Conservation (phyloP, 257 asterid species). For the Jacaranda copaia region DNA sequence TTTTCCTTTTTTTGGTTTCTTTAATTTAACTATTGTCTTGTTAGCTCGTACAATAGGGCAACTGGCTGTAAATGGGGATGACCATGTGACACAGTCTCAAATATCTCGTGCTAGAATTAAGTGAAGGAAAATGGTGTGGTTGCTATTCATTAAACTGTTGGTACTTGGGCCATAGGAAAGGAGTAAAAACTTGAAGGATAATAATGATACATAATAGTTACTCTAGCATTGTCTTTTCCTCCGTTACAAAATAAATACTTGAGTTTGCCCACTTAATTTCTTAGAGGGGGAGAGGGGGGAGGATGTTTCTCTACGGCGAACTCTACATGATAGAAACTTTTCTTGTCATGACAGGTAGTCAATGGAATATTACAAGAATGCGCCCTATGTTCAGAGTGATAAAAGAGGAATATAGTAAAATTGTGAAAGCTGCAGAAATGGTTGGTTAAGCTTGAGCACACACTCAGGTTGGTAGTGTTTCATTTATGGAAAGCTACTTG, state of each 20-base stretch:
- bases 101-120: constrained; percentile 22
- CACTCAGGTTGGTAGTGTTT: constrained; percentile 66
- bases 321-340: constrained; percentile 49
- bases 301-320: constrained; percentile 41
- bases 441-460: constrained; percentile 59
- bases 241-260: background rate
- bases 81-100: constrained; percentile 16
- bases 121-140: constrained; percentile 13
- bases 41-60: background rate
- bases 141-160: background rate
- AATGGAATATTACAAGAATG: constrained; percentile 79
- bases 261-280: constrained; percentile 36
- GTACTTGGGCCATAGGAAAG: background rate
- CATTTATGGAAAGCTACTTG: constrained; percentile 40
- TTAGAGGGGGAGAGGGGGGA: constrained; percentile 38
- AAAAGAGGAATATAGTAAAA: constrained; percentile 57
- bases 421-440: constrained; percentile 67
- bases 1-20: background rate
- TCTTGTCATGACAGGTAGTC: constrained; percentile 82
- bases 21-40: background rate
- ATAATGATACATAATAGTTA: background rate
- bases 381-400: constrained; percentile 69
- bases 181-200: constrained; percentile 5
- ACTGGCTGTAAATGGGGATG: background rate
- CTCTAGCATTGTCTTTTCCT: constrained; percentile 12